Evolutionary conservation across 2,329 filamentous ascomycete genomes (phyloP).

Genomic region (Pseudophaeomoniella oleicola): DNA sequence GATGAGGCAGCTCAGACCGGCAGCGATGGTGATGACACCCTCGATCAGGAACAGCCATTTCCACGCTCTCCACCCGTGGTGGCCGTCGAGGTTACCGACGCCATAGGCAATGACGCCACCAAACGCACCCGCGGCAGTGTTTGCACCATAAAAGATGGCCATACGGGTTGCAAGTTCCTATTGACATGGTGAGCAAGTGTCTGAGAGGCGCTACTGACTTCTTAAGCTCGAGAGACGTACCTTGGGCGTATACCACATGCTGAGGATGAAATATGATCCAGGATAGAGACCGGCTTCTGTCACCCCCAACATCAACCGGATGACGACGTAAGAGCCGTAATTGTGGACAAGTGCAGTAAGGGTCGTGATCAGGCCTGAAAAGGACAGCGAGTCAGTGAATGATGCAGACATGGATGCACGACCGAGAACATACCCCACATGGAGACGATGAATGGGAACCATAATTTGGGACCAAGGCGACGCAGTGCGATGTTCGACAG

Average conservation of each 20-base stretch:
- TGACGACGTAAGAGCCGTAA: conserved; percentile 15
- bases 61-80: conserved; percentile 5
- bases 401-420: too few relatives aligned
- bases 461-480: background rate
- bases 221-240: too few relatives aligned
- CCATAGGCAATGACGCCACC: conserved; percentile 8
- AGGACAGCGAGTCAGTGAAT: too few relatives aligned
- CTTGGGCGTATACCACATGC: conserved; percentile 6
- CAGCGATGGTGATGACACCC: conserved; percentile 3
- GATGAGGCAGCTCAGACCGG: conserved; percentile 5
- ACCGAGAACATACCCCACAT: too few relatives aligned
- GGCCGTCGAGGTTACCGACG: conserved; percentile 6
- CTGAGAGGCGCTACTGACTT: too few relatives aligned
- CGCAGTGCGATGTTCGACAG: background rate
- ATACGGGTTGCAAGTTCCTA: conserved; percentile 5
- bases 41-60: conserved; percentile 10
- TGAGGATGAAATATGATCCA: conserved; percentile 4
- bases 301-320: conserved; percentile 15
- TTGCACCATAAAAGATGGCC: conserved; percentile 4
- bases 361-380: too few relatives aligned
- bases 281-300: conserved; percentile 6
- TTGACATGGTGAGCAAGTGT: too few relatives aligned
- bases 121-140: conserved; percentile 7
- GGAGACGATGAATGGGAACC: background rate
- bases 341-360: conserved; percentile 13